Evolutionary conservation across 345 rosid species (phyloP).

Genomic region (Lepidium africanum): DNA sequence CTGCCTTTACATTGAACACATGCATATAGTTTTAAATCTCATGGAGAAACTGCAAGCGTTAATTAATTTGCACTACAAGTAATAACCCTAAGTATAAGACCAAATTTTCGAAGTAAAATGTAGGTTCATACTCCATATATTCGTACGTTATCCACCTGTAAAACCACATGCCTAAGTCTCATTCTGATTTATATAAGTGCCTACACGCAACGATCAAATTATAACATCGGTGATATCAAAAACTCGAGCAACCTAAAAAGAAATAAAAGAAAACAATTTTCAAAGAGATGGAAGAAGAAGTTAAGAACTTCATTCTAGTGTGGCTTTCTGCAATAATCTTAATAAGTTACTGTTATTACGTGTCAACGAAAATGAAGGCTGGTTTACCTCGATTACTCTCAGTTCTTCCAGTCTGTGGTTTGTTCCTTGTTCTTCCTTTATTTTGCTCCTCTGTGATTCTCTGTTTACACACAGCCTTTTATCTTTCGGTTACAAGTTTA

Average conservation of each 20-base stretch:
- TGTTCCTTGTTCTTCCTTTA: conserved; percentile 30
- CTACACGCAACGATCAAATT: neutral
- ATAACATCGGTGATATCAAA: neutral
- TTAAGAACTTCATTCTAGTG: conserved; percentile 8
- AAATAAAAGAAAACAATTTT: neutral
- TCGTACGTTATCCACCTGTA: neutral
- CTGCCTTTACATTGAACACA: no score
- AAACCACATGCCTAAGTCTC: neutral
- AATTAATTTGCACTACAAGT: no score
- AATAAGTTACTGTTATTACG: conserved; percentile 22
- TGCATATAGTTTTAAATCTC: no score
- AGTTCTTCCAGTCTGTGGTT: conserved; percentile 28
- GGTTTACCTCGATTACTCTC: conserved; percentile 25
- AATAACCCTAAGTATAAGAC: no score
- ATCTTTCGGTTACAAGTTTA: conserved; percentile 27
- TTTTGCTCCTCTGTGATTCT: conserved; percentile 12
- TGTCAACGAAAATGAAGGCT: conserved; percentile 24
- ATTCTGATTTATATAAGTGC: no score
- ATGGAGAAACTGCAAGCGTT: no score
- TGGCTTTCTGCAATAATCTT: conserved; percentile 16
- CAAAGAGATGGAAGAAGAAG: conserved; percentile 22
- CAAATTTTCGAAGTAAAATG: no score
- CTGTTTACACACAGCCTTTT: neutral
- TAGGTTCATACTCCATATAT: neutral
- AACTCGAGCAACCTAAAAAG: neutral